phyloP scores from a whole-genome alignment of 306 rosid species.

The Biancaea sappan region DNA sequence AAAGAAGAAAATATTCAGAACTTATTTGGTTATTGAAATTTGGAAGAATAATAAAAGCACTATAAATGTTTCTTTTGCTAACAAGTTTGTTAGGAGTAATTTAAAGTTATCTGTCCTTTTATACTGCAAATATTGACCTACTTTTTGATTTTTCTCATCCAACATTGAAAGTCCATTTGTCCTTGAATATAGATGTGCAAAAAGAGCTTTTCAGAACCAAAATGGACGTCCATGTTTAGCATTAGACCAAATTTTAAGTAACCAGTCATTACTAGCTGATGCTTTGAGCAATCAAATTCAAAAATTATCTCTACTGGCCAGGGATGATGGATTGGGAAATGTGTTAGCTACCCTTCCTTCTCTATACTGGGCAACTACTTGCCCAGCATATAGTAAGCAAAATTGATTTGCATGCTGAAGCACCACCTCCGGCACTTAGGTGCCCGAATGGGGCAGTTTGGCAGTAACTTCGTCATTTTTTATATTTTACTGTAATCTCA shows the following conservation, averaged over 20 bases:
- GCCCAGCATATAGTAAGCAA: no score
- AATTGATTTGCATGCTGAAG: no score
- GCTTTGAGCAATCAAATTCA: not conserved
- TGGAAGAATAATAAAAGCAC: not conserved
- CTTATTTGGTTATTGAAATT: not conserved
- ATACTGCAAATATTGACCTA: not conserved
- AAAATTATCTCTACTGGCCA: not conserved
- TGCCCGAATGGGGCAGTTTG: no score
- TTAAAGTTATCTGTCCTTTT: not conserved
- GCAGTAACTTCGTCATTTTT: no score
- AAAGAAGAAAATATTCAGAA: not conserved
- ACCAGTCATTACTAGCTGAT: not conserved
- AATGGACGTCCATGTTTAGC: not conserved
- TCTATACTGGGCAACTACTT: no score
- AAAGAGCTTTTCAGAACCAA: not conserved
- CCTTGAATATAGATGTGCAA: not conserved
- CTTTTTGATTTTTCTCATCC: not conserved
- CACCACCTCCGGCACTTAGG: no score
- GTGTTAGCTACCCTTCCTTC: no score
- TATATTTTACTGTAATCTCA: no score
- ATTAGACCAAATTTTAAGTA: not conserved
- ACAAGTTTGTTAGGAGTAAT: not conserved
- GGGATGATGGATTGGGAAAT: not conserved
- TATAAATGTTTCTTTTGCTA: not conserved
- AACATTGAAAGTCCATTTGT: not conserved